A percentile compares a stretch with the other conserved stretches of the same genome.
These are phyloP conservation scores for Plasmodium berghei DNA, from an alignment of 169 alveolate species.

Conservation along the genomic window DNA sequence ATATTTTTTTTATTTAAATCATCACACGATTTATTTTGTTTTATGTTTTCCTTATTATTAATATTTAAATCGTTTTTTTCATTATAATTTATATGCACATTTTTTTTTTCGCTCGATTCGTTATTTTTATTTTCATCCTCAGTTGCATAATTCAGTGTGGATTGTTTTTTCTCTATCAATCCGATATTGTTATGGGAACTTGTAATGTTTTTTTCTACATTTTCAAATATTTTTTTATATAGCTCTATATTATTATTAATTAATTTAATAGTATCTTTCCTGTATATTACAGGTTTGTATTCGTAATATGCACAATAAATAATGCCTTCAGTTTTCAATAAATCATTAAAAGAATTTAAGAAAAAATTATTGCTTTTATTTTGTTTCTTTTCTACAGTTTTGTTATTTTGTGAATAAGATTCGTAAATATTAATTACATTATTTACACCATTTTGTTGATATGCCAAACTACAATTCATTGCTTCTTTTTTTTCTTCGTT, in stretches of 20 bases:
- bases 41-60: background rate
- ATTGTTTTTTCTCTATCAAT: background rate
- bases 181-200: background rate
- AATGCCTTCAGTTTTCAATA: constrained; percentile 57
- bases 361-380: background rate
- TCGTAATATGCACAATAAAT: constrained; percentile 70
- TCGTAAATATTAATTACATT: too few species aligned
- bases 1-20: background rate
- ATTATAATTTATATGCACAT: background rate
- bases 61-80: background rate
- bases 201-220: constrained; percentile 15
- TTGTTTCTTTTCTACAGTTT: constrained; percentile 1
- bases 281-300: constrained; percentile 51
- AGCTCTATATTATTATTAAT: constrained; percentile 37
- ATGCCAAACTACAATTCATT: background rate
- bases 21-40: background rate
- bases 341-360: constrained; percentile 30
- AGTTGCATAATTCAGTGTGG: background rate
- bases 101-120: background rate
- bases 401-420: background rate
- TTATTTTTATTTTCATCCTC: background rate
- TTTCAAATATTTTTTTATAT: constrained; percentile 47
- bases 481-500: background rate
- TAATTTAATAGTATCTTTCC: constrained; percentile 64
- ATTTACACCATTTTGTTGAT: background rate